Evolutionary conservation across 2,329 filamentous ascomycete genomes (phyloP).

Genomic region (Chaetomium olivaceum): DNA sequence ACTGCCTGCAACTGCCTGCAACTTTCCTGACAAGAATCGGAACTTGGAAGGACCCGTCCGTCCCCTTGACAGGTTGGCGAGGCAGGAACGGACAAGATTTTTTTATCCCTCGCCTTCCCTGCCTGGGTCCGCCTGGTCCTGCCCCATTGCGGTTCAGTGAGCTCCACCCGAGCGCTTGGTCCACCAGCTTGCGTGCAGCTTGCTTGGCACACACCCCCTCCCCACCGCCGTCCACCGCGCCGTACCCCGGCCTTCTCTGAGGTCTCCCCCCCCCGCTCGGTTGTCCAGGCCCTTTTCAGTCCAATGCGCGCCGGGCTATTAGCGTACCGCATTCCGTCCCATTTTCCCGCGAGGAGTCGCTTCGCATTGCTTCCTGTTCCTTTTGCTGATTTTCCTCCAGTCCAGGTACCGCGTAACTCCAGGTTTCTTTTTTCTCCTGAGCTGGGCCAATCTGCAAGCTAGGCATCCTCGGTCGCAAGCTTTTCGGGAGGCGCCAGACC

Average conservation of each 20-base stretch:
- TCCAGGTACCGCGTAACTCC: not conserved
- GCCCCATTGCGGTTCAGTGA: conserved; percentile 18
- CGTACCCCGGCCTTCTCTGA: conserved; percentile 18
- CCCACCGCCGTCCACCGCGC: conserved; percentile 14
- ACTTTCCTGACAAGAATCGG: not conserved
- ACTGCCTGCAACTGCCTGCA: not conserved
- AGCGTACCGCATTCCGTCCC: conserved; percentile 34
- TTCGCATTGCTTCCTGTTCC: conserved; percentile 29
- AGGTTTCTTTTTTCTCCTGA: not conserved
- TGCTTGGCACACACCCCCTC: conserved; percentile 31
- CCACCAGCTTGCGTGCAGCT: conserved; percentile 34
- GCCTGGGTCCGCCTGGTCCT: not conserved
- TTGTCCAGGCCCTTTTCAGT: conserved; percentile 30
- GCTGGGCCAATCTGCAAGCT: not conserved
- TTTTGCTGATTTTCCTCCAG: conserved; percentile 31
- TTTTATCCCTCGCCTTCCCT: conserved; percentile 30
- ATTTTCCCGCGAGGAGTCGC: conserved; percentile 41
- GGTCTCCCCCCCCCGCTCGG: conserved; percentile 19
- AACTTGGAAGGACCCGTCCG: not conserved
- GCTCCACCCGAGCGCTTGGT: conserved; percentile 35
- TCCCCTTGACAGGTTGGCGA: not conserved
- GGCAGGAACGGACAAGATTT: conserved; percentile 18
- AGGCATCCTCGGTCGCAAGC: not conserved
- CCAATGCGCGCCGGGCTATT: conserved; percentile 30
- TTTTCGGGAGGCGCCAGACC: conserved; percentile 19